A percentile compares a stretch with the other conserved stretches of the same genome.
Conservation (phyloP, 108 stramenopile species). For the Phaeodactylum tricornutum region DNA sequence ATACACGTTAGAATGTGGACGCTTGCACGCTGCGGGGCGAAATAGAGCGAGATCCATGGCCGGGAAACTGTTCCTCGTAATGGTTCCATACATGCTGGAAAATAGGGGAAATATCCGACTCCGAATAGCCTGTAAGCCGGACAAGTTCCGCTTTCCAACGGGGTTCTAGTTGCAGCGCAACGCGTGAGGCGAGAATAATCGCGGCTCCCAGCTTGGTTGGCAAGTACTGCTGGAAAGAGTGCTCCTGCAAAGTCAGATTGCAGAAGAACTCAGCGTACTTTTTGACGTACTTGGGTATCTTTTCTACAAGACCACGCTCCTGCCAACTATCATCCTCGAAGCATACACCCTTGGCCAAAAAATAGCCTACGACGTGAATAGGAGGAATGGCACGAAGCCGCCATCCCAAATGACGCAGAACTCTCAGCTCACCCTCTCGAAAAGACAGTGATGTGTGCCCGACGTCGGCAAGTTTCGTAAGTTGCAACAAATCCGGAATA, state of each 20-base stretch:
- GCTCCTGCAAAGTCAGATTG: conserved; percentile 88
- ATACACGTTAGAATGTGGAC: no score
- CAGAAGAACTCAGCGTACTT: conserved; percentile 93
- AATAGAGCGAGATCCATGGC: conserved; percentile 69
- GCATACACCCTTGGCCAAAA: conserved; percentile 62
- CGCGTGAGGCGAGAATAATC: conserved; percentile 66
- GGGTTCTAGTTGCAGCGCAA: conserved; percentile 74
- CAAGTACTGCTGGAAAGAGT: conserved; percentile 78
- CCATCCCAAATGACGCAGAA: conserved; percentile 68
- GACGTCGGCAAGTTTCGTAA: conserved; percentile 62
- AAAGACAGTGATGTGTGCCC: conserved; percentile 76
- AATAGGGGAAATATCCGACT: conserved; percentile 47
- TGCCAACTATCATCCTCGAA: conserved; percentile 82
- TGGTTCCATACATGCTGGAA: conserved; percentile 81
- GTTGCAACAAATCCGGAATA: conserved; percentile 70
- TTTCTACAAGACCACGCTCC: conserved; percentile 67
- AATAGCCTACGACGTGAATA: conserved; percentile 74
- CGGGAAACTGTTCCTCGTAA: conserved; percentile 87
- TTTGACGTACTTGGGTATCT: conserved; percentile 87
- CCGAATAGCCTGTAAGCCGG: conserved; percentile 67
- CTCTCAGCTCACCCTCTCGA: conserved; percentile 79
- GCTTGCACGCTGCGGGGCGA: conserved; percentile 83
- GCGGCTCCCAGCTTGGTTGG: conserved; percentile 83
- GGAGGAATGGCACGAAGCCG: conserved; percentile 72
- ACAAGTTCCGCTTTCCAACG: conserved; percentile 69